These are phyloP conservation scores for Grigorovia transvaalensis DNA, from an alignment of 805 yeast genomes.

Conservation along the genomic window DNA sequence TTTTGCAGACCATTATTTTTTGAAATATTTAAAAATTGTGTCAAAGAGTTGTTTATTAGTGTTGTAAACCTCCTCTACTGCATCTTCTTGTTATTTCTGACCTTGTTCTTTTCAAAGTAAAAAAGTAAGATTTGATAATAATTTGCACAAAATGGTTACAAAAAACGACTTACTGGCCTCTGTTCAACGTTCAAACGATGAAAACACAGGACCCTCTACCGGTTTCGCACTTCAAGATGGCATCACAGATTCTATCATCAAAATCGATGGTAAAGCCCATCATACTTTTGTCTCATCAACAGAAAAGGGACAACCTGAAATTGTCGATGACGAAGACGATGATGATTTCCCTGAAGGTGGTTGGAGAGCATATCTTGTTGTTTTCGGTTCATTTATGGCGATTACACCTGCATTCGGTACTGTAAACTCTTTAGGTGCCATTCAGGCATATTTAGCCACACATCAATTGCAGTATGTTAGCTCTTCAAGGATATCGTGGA, in stretches of 20 bases:
- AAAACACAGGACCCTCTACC: not conserved
- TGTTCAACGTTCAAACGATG: not conserved
- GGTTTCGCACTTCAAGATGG: not conserved
- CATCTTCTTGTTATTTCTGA: too few species aligned
- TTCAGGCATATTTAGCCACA: constrained; percentile 47
- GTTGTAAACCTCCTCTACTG: too few species aligned
- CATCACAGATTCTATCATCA: not conserved
- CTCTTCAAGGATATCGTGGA: constrained; percentile 51
- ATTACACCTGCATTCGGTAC: constrained; percentile 49
- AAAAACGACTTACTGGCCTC: not conserved
- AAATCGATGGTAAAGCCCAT: not conserved
- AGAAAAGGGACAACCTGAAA: not conserved
- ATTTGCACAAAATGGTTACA: not conserved
- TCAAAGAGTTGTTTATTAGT: too few species aligned
- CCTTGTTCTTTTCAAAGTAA: not conserved
- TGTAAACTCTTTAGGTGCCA: constrained; percentile 53
- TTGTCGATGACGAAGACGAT: constrained; percentile 9
- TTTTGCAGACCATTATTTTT: too few species aligned
- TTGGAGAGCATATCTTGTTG: constrained; percentile 42
- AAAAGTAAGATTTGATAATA: not conserved
- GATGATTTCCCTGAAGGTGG: constrained; percentile 47
- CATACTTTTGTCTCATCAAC: not conserved
- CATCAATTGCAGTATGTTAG: constrained; percentile 43
- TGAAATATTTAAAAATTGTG: too few species aligned
- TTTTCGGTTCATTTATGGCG: constrained; percentile 53